Base-by-base conservation (phyloP, 2,329 filamentous ascomycete genomes). In the Myriosclerotinia curreyana region DNA sequence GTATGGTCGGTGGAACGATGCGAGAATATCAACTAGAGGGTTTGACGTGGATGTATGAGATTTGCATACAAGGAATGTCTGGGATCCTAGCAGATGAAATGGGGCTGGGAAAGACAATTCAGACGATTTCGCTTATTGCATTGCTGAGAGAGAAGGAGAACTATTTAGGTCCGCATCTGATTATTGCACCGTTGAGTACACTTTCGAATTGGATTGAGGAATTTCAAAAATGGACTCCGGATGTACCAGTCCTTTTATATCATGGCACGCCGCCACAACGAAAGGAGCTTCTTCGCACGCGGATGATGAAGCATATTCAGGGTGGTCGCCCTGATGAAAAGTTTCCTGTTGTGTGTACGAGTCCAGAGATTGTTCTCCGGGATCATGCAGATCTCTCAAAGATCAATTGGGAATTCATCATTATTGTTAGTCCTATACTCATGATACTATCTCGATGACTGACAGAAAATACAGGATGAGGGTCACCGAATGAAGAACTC, bases 401-500 rank as follows among this genome's bases (percentile, higher is more conserved):
- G 64, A 94, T 96, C 64, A 89, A 92, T 44, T 99, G 95, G 95
- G 92, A 96, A 62, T 97, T 96, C 71, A 97, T 99, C 72, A 95
- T 99, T 69, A 96, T 99, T 66, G 88, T 89, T 77, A 74, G 84
- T 76, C 9, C 22, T 6, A 6, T 56, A 5, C 3, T 40, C 22
- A 46, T 17, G 34, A 22, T 49, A 15, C 15, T 22, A 11, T 51
- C 5, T 52, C 14, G 9, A 65, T 20, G 38, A 14, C 31, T 61
- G 36, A 73, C 71, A 38, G 73, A 38, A 8, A 48, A 11, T 15
- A 52, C 44, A 90, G 87, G 94, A 99, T 70, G 95, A 99, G 77
- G 95, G 95, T 0, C 95, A 99, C 74, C 89, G 95, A 1, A 87
- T 99, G 82, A 99, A 99, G 79, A 99, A 99, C 69, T 89, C 96